These are phyloP conservation scores for Rhizopogon parksii DNA, from an alignment of 1,284 basidiomycete species.

Conservation along the genomic window DNA sequence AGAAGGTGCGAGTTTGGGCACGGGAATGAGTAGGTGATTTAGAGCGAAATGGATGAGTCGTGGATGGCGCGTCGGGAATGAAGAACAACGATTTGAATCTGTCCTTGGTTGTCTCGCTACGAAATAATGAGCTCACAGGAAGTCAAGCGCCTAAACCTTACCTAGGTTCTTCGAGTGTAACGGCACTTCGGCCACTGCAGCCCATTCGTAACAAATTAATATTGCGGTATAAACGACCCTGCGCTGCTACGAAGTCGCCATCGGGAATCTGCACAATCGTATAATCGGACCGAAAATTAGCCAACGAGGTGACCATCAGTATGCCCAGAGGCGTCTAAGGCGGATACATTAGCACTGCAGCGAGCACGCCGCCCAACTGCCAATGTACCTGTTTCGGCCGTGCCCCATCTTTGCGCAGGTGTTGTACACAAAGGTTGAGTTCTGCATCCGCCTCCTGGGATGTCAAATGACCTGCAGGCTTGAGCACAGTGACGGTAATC, in stretches of 20 bases:
- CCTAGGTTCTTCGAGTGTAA: constrained; percentile 72
- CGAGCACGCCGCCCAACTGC: background rate
- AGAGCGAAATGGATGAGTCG: constrained; percentile 21
- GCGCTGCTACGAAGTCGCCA: constrained; percentile 56
- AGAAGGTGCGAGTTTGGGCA: constrained; percentile 24
- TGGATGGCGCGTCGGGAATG: constrained; percentile 37
- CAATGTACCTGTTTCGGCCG: constrained; percentile 52
- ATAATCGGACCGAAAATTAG: constrained; percentile 77
- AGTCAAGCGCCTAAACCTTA: constrained; percentile 20
- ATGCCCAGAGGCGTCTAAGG: constrained; percentile 56
- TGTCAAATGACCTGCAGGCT: constrained; percentile 37
- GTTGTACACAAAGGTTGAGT: constrained; percentile 54
- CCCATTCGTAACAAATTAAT: constrained; percentile 75
- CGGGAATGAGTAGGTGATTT: constrained; percentile 22
- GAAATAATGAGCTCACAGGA: constrained; percentile 9
- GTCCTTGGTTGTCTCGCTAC: constrained; percentile 68
- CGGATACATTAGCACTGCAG: constrained; percentile 13
- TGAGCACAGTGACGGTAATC: constrained; percentile 55
- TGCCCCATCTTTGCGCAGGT: constrained; percentile 59
- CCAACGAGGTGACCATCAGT: constrained; percentile 75
- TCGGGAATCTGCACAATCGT: constrained; percentile 70
- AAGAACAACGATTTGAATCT: constrained; percentile 66
- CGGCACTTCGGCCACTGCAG: constrained; percentile 64
- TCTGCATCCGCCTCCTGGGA: constrained; percentile 42
- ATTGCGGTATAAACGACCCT: constrained; percentile 67